phyloP scores from a whole-genome alignment of 176 grass and related monocot species.

The Hordeum marinum region DNA sequence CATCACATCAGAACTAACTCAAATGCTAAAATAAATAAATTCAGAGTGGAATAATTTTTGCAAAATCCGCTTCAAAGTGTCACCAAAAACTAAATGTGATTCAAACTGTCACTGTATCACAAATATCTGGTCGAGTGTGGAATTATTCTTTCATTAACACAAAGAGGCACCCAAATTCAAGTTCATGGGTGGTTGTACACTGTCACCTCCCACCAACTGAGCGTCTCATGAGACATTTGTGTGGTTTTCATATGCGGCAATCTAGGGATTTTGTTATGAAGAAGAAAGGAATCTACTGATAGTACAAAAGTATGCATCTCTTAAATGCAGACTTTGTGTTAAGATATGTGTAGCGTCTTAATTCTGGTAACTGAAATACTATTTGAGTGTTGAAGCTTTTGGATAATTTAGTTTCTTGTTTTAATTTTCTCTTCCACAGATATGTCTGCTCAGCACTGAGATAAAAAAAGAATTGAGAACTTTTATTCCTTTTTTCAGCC shows the following conservation, averaged over 20 bases:
- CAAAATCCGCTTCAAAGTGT: background rate
- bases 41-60: background rate
- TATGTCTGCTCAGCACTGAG: background rate
- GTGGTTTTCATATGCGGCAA: background rate
- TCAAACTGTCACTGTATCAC: background rate
- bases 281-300: background rate
- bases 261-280: background rate
- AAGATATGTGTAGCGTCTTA: slow-evolving; percentile 2
- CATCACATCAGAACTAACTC: background rate
- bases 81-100: background rate
- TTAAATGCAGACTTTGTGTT: background rate
- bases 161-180: background rate
- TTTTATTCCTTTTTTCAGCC: slow-evolving; percentile 40
- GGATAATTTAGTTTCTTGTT: background rate
- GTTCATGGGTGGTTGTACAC: background rate
- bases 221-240: background rate
- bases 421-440: background rate
- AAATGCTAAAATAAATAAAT: background rate
- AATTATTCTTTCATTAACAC: background rate
- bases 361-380: background rate
- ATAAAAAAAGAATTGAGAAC: background rate
- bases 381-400: background rate
- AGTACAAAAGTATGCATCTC: background rate
- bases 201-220: background rate
- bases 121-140: background rate